Percentiles rank a stretch among this genome's conserved stretches.
These are phyloP conservation scores for Patellifolia procumbens DNA, from an alignment of 179 eudicot genomes.

Conservation along the genomic window DNA sequence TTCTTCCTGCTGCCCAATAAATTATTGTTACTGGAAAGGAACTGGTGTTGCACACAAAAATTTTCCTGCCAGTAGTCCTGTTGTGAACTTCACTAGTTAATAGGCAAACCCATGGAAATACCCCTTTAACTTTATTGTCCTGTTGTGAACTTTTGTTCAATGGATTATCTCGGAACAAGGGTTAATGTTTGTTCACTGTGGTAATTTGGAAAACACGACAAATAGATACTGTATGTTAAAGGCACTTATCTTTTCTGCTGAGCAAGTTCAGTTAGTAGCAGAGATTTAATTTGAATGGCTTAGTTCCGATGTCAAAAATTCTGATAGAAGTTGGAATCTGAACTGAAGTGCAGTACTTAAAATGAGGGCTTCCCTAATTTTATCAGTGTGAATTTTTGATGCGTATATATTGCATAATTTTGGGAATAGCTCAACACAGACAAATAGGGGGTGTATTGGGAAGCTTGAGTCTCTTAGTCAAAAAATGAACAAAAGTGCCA, in stretches of 20 bases:
- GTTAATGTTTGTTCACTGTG: no score
- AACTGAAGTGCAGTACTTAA: background rate
- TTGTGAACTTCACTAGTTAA: background rate
- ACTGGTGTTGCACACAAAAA: background rate
- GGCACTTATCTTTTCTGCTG: background rate
- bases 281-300: background rate
- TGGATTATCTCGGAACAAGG: no score
- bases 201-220: background rate
- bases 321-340: background rate
- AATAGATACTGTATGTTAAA: background rate
- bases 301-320: background rate
- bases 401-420: no score
- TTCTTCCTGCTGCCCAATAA: background rate
- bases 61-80: background rate
- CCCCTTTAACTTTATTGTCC: no score
- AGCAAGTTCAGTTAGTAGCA: background rate
- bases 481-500: no score
- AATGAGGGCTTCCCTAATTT: no score
- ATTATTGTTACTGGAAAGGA: background rate
- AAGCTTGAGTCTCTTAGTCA: no score
- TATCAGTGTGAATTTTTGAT: no score
- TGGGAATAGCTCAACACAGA: no score
- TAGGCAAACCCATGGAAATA: no score
- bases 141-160: no score
- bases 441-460: no score